Evolutionary conservation across 2,329 filamentous ascomycete genomes (phyloP), one percentile per base, ranked within the genome.

Genomic region (Helotiales sp.): DNA sequence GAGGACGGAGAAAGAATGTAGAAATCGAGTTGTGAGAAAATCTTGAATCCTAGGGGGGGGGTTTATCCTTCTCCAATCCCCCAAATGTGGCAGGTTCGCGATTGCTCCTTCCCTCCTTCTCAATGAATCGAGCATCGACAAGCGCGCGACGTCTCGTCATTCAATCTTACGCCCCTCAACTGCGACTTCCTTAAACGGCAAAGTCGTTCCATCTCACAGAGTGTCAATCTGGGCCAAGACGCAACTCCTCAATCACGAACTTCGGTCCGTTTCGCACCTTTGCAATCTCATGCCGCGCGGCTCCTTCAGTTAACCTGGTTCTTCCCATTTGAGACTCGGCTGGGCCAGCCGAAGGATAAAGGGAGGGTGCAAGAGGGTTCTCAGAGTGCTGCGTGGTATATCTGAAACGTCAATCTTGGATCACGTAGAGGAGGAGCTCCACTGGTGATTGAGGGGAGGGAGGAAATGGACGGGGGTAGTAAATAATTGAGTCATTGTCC

Each of bases 271-370:
- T 40, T 57, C 32, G 8, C 32, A 22, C 1, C 11, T 7, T 37
- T 20, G 32, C 54, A 57, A 57, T 57, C 54, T 57, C 32, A 32
- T 40, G 54, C 54, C 32, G 54, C 34, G 54, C 54, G 54, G 32
- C 54, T 24, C 30, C 1, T 22, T 26, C 32, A 30, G 10, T 40
- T 2, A 32, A 24, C 3, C 0, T 15, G 11, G n/a, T 17, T 3
- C 1, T 15, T 28, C 26, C 32, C 15, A 57, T 57, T 30, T 24
- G 7, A 24, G 5, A 24, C 3, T 57, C 20, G 54, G 54, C n/a
- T 52, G 11, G 49, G 15, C n/a, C 24, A 28, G 15, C 49, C 49
- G 49, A 52, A 28, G 49, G 49, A 15, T 30, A 52, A 52, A 52
- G 24, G n/a, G 22, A 52, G n/a, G 24, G 22, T 45, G 26, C 6